A percentile compares a stretch with the other conserved stretches of the same genome.
Evolutionary conservation across 2,329 filamentous ascomycete genomes (phyloP).

Genomic region (Fonsecaea erecta): DNA sequence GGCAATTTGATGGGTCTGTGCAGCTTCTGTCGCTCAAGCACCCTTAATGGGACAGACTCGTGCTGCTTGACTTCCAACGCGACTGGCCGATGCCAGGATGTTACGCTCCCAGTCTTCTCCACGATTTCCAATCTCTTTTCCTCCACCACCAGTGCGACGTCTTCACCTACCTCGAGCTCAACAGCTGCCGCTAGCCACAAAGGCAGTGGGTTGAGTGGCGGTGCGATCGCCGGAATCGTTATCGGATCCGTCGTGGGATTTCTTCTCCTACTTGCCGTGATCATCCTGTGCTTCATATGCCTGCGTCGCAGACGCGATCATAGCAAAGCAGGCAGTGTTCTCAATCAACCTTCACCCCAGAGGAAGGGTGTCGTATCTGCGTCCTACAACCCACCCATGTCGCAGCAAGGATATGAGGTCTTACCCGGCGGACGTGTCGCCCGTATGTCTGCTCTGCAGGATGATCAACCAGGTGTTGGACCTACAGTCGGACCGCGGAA

Average conservation of each 20-base stretch:
- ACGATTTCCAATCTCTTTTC: constrained; percentile 65
- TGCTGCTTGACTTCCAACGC: constrained; percentile 86
- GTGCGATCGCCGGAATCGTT: constrained; percentile 87
- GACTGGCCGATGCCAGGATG: constrained; percentile 71
- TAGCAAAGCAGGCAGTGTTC: constrained; percentile 72
- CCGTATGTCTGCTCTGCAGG: constrained; percentile 90
- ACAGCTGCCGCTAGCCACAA: constrained; percentile 53
- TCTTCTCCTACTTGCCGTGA: constrained; percentile 68
- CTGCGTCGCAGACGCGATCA: constrained; percentile 62
- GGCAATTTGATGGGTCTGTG: constrained; percentile 76
- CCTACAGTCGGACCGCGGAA: constrained; percentile 53
- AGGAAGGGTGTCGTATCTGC: constrained; percentile 51
- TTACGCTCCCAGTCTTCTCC: constrained; percentile 75
- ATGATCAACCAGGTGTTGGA: constrained; percentile 50
- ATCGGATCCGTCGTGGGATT: constrained; percentile 76
- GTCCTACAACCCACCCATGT: constrained; percentile 45
- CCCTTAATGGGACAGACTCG: constrained; percentile 89
- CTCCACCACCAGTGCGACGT: constrained; percentile 64
- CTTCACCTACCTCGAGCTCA: constrained; percentile 67
- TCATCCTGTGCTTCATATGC: constrained; percentile 63
- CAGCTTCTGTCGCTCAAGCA: constrained; percentile 80
- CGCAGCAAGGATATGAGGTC: constrained; percentile 67
- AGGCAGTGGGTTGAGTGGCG: constrained; percentile 70
- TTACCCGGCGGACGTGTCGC: constrained; percentile 88
- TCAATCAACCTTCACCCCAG: constrained; percentile 85